Conservation (phyloP, 1,284 basidiomycete species). For the Ceratobasidium sp. region DNA sequence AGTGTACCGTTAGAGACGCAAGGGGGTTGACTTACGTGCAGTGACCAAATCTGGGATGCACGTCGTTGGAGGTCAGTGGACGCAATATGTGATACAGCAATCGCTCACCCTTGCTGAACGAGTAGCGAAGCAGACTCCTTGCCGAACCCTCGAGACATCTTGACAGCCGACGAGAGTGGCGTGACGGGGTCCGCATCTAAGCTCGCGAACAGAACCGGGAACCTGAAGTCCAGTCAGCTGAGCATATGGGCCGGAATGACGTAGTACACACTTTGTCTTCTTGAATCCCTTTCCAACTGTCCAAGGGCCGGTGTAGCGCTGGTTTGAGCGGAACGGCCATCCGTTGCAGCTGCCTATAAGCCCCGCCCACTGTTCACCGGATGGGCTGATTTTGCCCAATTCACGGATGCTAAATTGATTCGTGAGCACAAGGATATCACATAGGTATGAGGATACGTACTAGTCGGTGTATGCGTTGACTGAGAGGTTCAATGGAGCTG, state of each 20-base stretch:
- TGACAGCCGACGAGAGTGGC: constrained; percentile 49
- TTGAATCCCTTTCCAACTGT: constrained; percentile 23
- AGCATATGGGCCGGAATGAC: neutral
- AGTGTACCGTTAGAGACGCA: no score
- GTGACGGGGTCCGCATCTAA: constrained; percentile 53
- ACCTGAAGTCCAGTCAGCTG: constrained; percentile 12
- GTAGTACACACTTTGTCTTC: constrained; percentile 8
- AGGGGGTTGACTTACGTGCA: no score
- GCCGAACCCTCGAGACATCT: constrained; percentile 51
- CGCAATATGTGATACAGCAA: no score
- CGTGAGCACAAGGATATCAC: neutral
- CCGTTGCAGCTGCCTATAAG: constrained; percentile 15
- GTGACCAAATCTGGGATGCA: no score
- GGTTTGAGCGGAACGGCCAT: constrained; percentile 24
- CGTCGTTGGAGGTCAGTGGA: no score
- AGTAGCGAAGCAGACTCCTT: constrained; percentile 50
- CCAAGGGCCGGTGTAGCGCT: constrained; percentile 39
- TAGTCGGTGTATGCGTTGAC: constrained; percentile 24
- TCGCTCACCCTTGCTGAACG: constrained; percentile 50
- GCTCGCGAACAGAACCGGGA: constrained; percentile 52
- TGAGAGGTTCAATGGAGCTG: constrained; percentile 18
- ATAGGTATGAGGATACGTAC: neutral
- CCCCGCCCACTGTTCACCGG: constrained; percentile 27
- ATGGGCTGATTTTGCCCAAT: constrained; percentile 23
- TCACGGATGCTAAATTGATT: constrained; percentile 6